Base-by-base conservation (phyloP, 2,329 filamentous ascomycete species). In the Colletotrichum karsti region DNA sequence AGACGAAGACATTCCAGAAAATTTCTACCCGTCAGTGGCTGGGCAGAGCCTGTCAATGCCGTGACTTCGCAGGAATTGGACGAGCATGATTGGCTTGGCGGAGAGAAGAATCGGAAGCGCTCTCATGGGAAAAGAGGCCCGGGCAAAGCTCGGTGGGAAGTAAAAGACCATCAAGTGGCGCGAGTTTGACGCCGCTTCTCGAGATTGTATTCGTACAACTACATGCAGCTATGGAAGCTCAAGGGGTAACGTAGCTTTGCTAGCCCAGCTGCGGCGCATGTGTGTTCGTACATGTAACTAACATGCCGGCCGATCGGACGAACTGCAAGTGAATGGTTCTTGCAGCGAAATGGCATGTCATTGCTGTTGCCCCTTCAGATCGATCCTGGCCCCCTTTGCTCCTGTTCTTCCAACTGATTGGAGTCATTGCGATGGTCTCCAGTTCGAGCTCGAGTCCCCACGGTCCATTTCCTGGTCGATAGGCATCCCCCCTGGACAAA, bases 111-210 rank as follows among this genome's bases (percentile, higher is more conserved):
- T 35, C 28, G 56, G 37, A 26, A 42, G 13, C 24, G 24, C 26
- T n/a, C 35, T 22, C 26, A 9, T 12, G 33, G 37, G n/a, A 50
- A 18, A 44, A 63, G 41, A 39, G 54, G 50, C 59, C 63, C 64
- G 64, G 64, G 28, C 59, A 26, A 63, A 67, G 59, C 59, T 67
- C 59, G 59, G 64, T 55, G 57, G 41, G 48, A 62, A 48, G 28
- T 37, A 13, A 46, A n/a, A n/a, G n/a, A n/a, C n/a, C n/a, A n/a
- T n/a, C n/a, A n/a, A 37, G 63, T 62, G 63, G 63, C 63, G 46
- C 56, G 39, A n/a, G n/a, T n/a, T n/a, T n/a, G n/a, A 55, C 42
- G 55, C 18, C n/a, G 42, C 56, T 28, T n/a, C 41, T 59, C 35
- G 56, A 50, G 12, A 28, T 26, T 41, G 20, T 15, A 53, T 35